These are phyloP conservation scores for Pyrenochaeta sp. DNA, from an alignment of 2,329 filamentous ascomycete species.

Conservation along the genomic window DNA sequence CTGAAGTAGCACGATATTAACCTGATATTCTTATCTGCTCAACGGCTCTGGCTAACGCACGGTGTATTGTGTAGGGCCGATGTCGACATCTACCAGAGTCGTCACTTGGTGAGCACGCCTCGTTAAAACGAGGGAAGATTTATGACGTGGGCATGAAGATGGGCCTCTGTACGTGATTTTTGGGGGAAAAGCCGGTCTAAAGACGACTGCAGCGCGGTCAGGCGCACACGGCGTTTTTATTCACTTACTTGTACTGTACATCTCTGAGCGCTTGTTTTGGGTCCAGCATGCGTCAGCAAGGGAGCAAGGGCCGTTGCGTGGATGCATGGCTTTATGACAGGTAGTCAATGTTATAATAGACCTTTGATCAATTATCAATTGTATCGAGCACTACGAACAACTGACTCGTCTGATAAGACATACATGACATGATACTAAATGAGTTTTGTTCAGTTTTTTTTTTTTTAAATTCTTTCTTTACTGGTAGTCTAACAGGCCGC, in stretches of 20 bases:
- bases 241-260: slow-evolving; percentile 6
- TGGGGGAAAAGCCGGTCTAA: not conserved
- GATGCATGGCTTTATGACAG: no score
- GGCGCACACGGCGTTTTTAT: slow-evolving; percentile 21
- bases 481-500: no score
- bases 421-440: no score
- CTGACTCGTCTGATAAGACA: no score
- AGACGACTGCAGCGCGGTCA: slow-evolving; percentile 35
- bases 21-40: slow-evolving; percentile 8
- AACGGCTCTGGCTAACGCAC: slow-evolving; percentile 21
- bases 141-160: not conserved
- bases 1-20: slow-evolving; percentile 48
- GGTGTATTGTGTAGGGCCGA: slow-evolving; percentile 23
- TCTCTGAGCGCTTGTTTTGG: slow-evolving; percentile 8
- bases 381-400: no score
- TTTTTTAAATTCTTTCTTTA: no score
- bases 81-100: slow-evolving; percentile 20
- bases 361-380: no score
- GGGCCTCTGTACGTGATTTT: not conserved
- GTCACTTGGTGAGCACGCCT: slow-evolving; percentile 19
- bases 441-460: no score
- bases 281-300: not conserved
- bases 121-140: not conserved
- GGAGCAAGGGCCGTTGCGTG: not conserved
- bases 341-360: no score